phyloP scores from a whole-genome alignment of 2,329 filamentous ascomycete genomes.

The Exophiala aquamarina region DNA sequence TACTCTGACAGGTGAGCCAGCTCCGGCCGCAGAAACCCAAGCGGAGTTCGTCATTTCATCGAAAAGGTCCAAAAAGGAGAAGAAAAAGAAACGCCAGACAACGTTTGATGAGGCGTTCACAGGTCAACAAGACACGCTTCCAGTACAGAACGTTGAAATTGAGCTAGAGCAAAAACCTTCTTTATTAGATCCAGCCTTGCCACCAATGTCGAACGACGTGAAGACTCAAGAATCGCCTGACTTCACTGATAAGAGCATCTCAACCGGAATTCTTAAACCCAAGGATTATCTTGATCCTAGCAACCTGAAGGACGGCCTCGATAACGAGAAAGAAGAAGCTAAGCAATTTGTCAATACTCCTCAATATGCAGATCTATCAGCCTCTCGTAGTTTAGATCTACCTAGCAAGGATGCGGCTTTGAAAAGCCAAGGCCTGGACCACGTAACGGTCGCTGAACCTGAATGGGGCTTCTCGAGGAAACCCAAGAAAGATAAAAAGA shows the following conservation, averaged over 20 bases:
- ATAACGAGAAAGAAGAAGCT: not conserved
- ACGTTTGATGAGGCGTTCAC: slow-evolving; percentile 3
- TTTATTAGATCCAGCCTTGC: not conserved
- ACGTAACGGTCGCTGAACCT: slow-evolving; percentile 1
- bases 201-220: not conserved
- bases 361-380: too few relatives aligned
- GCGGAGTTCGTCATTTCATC: slow-evolving; percentile 22
- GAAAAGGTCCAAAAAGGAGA: slow-evolving; percentile 34
- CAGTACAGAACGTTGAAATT: not conserved
- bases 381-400: too few relatives aligned
- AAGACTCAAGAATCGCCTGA: not conserved
- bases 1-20: not conserved
- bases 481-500: slow-evolving; percentile 30
- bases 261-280: not conserved
- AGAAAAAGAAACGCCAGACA: slow-evolving; percentile 23
- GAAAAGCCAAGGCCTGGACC: too few relatives aligned
- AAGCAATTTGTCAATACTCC: too few relatives aligned
- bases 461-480: slow-evolving; percentile 12
- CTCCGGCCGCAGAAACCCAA: not conserved
- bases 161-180: not conserved
- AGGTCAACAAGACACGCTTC: not conserved
- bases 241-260: not conserved
- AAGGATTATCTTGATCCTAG: not conserved
- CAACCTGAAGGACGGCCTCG: not conserved
- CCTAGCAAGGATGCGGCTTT: too few relatives aligned